Percentiles rank a stretch among this genome's conserved stretches.
Evolutionary conservation across 2,329 filamentous ascomycete species (phyloP).

Genomic region (Cyphellophora attinorum): DNA sequence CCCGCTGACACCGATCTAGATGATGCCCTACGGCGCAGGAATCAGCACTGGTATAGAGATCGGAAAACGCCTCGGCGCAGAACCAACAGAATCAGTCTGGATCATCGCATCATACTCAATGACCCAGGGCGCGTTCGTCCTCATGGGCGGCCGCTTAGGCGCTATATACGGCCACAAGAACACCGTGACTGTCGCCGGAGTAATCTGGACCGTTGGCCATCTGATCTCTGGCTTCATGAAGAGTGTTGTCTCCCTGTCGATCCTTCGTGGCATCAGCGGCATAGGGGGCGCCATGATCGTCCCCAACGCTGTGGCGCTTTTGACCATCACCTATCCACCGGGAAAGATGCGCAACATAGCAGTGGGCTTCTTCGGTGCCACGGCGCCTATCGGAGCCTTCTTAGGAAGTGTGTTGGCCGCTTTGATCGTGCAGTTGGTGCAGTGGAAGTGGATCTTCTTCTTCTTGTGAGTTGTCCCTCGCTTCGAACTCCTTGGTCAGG

Average conservation of each 20-base stretch:
- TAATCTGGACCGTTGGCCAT: constrained; percentile 47
- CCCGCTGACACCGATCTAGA: no score
- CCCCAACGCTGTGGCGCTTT: constrained; percentile 43
- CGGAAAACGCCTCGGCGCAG: constrained; percentile 6
- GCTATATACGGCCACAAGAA: constrained; percentile 49
- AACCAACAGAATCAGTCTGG: constrained; percentile 20
- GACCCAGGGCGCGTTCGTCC: constrained; percentile 48
- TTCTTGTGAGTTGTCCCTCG: no score
- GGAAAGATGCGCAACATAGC: constrained; percentile 36
- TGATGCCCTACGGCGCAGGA: no score
- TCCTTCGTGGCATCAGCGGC: constrained; percentile 38
- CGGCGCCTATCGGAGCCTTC: constrained; percentile 37
- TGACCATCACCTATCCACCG: constrained; percentile 39
- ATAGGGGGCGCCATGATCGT: constrained; percentile 43
- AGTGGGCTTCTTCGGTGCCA: constrained; percentile 36
- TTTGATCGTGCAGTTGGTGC: constrained; percentile 31
- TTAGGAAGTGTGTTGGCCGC: constrained; percentile 33
- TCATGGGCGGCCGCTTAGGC: constrained; percentile 48
- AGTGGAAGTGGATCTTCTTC: no score
- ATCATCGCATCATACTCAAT: constrained; percentile 37
- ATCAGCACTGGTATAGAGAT: no score
- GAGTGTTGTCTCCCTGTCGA: constrained; percentile 32
- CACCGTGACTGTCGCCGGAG: constrained; percentile 45
- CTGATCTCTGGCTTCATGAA: constrained; percentile 40
- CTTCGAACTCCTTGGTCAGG: no score